These are phyloP conservation scores for Clohesyomyces aquaticus DNA, from an alignment of 495 filamentous ascomycete genomes.

Conservation along the genomic window DNA sequence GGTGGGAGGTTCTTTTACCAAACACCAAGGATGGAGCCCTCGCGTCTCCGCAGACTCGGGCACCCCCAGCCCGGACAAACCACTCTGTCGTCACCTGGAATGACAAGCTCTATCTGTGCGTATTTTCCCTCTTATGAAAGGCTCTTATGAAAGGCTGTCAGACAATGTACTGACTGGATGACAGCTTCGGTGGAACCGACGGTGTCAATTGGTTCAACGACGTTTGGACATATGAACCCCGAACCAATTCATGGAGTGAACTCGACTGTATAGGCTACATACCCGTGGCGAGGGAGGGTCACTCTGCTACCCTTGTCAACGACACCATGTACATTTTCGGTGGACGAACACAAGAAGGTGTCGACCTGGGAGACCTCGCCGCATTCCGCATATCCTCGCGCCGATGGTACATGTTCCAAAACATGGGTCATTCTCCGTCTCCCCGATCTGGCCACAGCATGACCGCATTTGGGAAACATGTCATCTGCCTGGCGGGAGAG, in stretches of 20 bases:
- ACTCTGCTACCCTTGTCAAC: constrained; percentile 87
- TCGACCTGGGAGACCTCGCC: constrained; percentile 89
- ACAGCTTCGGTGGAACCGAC: constrained; percentile 93
- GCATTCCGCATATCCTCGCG: constrained; percentile 90
- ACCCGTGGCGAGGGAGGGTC: constrained; percentile 88
- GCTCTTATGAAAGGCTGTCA: no score
- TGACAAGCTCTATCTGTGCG: constrained; percentile 92
- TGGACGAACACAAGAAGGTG: constrained; percentile 89
- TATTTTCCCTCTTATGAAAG: no score
- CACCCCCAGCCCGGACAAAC: constrained; percentile 90
- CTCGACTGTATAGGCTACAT: constrained; percentile 98
- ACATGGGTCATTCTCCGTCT: constrained; percentile 96
- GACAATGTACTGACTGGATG: constrained; percentile 1
- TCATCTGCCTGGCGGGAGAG: constrained; percentile 91
- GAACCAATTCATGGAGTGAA: constrained; percentile 77
- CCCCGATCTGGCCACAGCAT: constrained; percentile 95
- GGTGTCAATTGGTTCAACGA: constrained; percentile 97
- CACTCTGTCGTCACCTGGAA: constrained; percentile 90
- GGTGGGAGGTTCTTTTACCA: constrained; percentile 87
- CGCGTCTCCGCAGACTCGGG: constrained; percentile 42
- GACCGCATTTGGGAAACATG: constrained; percentile 88
- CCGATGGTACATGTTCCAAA: constrained; percentile 99
- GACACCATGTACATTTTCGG: constrained; percentile 99
- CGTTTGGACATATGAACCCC: constrained; percentile 93
- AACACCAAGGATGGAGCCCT: constrained; percentile 72